Evolutionary conservation across 495 filamentous ascomycete species (phyloP).

Genomic region (Aspergillus sparsus): DNA sequence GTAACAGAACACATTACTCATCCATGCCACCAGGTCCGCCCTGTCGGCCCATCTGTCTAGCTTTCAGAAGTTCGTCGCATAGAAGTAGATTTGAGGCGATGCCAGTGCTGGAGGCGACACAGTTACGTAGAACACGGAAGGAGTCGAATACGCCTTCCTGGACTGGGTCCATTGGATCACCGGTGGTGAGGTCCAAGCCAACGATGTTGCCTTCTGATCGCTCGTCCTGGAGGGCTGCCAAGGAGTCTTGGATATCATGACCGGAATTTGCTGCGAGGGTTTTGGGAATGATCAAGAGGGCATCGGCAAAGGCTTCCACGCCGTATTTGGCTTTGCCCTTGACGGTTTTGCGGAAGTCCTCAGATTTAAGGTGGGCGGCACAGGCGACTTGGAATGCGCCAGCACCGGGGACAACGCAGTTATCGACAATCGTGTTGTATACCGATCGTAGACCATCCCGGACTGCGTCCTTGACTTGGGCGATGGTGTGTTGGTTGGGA

Average conservation of each 20-base stretch:
- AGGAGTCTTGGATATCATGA: slow-evolving; percentile 90
- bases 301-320: slow-evolving; percentile 91
- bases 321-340: slow-evolving; percentile 98
- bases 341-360: slow-evolving; percentile 78
- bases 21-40: slow-evolving; percentile 49
- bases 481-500: slow-evolving; percentile 93
- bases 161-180: slow-evolving; percentile 94
- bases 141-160: slow-evolving; percentile 93
- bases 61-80: slow-evolving; percentile 97
- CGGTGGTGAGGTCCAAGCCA: slow-evolving; percentile 81
- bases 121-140: slow-evolving; percentile 91
- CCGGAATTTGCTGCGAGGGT: slow-evolving; percentile 94
- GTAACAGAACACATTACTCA: slow-evolving; percentile 39
- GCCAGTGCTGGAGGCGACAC: slow-evolving; percentile 87
- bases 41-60: slow-evolving; percentile 79
- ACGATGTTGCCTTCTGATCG: slow-evolving; percentile 78
- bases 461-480: slow-evolving; percentile 95
- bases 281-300: slow-evolving; percentile 92
- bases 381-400: slow-evolving; percentile 97
- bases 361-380: slow-evolving; percentile 81
- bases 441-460: slow-evolving; percentile 92
- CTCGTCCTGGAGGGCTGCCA: slow-evolving; percentile 86
- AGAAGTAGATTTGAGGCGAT: slow-evolving; percentile 95
- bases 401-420: slow-evolving; percentile 89
- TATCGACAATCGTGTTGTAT: slow-evolving; percentile 98